Conservation (phyloP, 1,284 basidiomycete species). For the Ceraceosorus bombacis region DNA sequence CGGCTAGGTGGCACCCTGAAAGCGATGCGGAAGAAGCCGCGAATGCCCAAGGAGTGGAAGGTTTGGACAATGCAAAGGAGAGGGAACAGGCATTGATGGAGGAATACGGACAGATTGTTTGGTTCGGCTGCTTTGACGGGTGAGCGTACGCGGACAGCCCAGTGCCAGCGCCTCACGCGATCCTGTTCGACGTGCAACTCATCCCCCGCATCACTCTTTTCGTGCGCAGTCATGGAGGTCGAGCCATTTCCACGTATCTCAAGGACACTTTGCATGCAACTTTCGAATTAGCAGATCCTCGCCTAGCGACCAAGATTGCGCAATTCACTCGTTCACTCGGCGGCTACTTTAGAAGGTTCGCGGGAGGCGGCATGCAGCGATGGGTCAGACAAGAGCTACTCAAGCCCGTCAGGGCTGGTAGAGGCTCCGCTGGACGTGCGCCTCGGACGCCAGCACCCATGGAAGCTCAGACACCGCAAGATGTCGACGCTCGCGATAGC, state of each 20-base stretch:
- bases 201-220: background rate
- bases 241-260: slow-evolving; percentile 35
- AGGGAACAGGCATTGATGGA: background rate
- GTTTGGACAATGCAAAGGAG: slow-evolving; percentile 34
- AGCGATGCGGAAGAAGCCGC: slow-evolving; percentile 16
- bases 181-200: too few relatives aligned
- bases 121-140: slow-evolving; percentile 46
- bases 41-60: slow-evolving; percentile 26
- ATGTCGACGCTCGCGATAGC: background rate
- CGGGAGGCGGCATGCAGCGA: slow-evolving; percentile 33
- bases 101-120: slow-evolving; percentile 32
- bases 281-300: slow-evolving; percentile 32
- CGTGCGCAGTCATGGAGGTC: slow-evolving; percentile 30
- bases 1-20: slow-evolving; percentile 14
- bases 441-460: background rate
- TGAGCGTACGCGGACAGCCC: background rate
- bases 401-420: slow-evolving; percentile 27
- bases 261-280: slow-evolving; percentile 31
- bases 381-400: slow-evolving; percentile 37
- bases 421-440: slow-evolving; percentile 9
- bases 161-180: too few relatives aligned
- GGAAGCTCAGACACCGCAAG: background rate
- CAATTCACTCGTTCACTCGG: slow-evolving; percentile 40
- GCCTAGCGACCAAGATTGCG: slow-evolving; percentile 43
- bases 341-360: slow-evolving; percentile 43